Evolutionary conservation across 176 grass and related monocot genomes (phyloP).

Genomic region (Melocanna baccifera): DNA sequence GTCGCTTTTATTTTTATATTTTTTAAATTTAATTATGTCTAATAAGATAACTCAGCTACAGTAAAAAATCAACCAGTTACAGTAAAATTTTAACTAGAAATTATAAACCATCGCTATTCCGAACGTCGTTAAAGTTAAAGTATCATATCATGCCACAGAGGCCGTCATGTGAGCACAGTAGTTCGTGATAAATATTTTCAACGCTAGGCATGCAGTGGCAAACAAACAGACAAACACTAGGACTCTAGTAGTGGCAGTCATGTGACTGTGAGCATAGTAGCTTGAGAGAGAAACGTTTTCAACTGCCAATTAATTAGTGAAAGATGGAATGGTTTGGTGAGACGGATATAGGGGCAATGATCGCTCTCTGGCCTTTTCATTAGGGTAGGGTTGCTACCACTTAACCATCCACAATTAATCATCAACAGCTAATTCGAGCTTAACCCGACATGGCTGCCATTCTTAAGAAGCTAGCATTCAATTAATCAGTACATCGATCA

Average conservation of each 20-base stretch:
- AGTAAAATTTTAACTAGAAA: too few relatives aligned
- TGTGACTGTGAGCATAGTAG: neutral
- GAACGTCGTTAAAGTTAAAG: slow-evolving; percentile 2
- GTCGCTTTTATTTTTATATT: too few relatives aligned
- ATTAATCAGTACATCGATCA: neutral
- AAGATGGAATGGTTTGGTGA: slow-evolving; percentile 22
- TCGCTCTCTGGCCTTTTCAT: slow-evolving; percentile 14
- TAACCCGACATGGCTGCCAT: slow-evolving; percentile 12
- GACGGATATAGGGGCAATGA: neutral
- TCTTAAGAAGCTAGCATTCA: neutral
- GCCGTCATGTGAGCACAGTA: too few relatives aligned
- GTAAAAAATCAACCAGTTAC: too few relatives aligned
- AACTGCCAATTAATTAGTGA: neutral
- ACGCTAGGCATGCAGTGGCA: neutral
- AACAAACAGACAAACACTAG: neutral
- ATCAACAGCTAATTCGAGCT: slow-evolving; percentile 4
- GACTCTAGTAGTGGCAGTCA: neutral
- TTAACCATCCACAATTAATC: slow-evolving; percentile 9
- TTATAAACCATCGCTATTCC: too few relatives aligned
- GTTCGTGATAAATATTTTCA: too few relatives aligned
- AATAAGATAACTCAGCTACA: too few relatives aligned
- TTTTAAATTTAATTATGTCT: too few relatives aligned
- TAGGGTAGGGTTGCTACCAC: slow-evolving; percentile 26
- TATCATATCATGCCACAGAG: neutral
- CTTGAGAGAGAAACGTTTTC: neutral